Conservation (phyloP, 2,329 filamentous ascomycete genomes). For the Calonectria multiphialidica region DNA sequence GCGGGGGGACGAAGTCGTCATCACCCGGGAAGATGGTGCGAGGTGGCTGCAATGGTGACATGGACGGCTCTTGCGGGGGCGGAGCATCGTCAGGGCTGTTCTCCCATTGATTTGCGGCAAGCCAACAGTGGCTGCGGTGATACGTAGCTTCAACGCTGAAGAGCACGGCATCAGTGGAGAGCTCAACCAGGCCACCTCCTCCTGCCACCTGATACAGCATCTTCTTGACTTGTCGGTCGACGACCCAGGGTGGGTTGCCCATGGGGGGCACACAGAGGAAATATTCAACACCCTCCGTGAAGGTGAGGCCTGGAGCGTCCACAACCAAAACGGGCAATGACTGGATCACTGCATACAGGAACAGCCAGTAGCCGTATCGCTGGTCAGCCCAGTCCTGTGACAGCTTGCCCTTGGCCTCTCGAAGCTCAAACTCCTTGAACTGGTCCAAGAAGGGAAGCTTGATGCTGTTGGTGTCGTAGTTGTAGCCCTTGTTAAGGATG, state of each 20-base stretch:
- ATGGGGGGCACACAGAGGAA: constrained; percentile 84
- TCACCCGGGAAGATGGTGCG: constrained; percentile 49
- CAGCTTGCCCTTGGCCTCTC: constrained; percentile 73
- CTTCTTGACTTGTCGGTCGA: constrained; percentile 72
- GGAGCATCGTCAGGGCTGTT: constrained; percentile 45
- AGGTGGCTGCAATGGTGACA: constrained; percentile 55
- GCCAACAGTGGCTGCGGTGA: constrained; percentile 69
- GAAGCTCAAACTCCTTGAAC: constrained; percentile 79
- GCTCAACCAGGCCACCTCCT: constrained; percentile 67
- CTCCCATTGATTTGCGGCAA: constrained; percentile 65
- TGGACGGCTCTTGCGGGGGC: constrained; percentile 46
- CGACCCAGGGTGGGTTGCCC: constrained; percentile 80
- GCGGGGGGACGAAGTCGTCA: constrained; percentile 42
- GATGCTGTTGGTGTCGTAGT: constrained; percentile 74
- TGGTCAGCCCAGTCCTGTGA: constrained; percentile 78
- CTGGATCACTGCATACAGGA: constrained; percentile 83
- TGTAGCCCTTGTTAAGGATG: constrained; percentile 85
- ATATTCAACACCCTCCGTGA: constrained; percentile 81
- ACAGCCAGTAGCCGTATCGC: constrained; percentile 83
- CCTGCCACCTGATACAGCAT: constrained; percentile 83
- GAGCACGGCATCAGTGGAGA: constrained; percentile 70
- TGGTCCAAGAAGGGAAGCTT: constrained; percentile 74
- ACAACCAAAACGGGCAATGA: constrained; percentile 82
- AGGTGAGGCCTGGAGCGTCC: constrained; percentile 78
- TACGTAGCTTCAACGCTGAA: constrained; percentile 73